Evolutionary conservation across 1,139 yeast genomes (phyloP).

Genomic region (Hansenula sp.): DNA sequence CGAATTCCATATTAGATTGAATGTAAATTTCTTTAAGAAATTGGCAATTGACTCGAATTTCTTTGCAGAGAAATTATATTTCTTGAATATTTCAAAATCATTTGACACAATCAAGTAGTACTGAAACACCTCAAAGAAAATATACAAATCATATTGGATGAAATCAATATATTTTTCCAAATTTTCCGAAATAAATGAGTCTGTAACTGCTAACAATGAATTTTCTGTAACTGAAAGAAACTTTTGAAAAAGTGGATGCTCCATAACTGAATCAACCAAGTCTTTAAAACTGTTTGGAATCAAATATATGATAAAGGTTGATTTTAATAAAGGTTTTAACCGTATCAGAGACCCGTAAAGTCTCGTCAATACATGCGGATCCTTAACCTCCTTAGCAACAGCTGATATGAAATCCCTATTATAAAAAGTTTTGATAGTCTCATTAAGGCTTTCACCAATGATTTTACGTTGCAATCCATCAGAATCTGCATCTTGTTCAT

Average conservation of each 20-base stretch:
- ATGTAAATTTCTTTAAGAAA: constrained; percentile 52
- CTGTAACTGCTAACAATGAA: constrained; percentile 9
- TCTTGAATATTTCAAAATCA: constrained; percentile 55
- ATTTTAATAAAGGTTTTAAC: constrained; percentile 18
- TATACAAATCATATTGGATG: constrained; percentile 26
- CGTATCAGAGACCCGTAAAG: constrained; percentile 19
- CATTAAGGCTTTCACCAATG: constrained; percentile 10
- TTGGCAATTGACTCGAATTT: constrained; percentile 43
- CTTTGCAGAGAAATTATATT: constrained; percentile 38
- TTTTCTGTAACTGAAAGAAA: constrained; percentile 23
- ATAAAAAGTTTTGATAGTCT: constrained; percentile 15
- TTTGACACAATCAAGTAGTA: constrained; percentile 62
- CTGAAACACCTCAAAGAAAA: constrained; percentile 49
- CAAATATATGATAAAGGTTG: constrained; percentile 20
- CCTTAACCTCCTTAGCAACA: constrained; percentile 10
- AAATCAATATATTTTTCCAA: constrained; percentile 16
- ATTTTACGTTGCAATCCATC: constrained; percentile 4
- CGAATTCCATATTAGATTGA: constrained; percentile 47
- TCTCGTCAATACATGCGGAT: constrained; percentile 10
- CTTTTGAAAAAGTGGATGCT: constrained; percentile 20
- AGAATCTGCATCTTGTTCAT: constrained; percentile 1
- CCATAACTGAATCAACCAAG: constrained; percentile 17
- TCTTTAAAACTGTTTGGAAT: constrained; percentile 20
- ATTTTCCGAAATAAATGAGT: constrained; percentile 12
- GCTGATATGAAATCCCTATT: constrained; percentile 18